A percentile compares a stretch with the other conserved stretches of the same genome.
Evolutionary conservation across 2,329 filamentous ascomycete species (phyloP).

Genomic region (Cladosporium phlei): DNA sequence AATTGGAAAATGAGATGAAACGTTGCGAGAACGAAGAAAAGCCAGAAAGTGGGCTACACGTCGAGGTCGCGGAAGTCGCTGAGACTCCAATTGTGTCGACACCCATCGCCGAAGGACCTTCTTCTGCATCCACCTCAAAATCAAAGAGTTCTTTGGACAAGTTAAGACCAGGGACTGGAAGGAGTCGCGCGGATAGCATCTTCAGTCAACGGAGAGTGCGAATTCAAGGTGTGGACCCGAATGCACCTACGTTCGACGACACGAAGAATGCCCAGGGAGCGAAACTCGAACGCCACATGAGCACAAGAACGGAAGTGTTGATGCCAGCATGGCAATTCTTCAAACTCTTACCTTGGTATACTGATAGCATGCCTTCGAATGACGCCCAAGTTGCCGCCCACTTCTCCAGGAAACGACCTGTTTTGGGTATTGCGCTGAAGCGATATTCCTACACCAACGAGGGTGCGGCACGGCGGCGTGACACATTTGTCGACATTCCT

Average conservation of each 20-base stretch:
- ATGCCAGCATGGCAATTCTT: slow-evolving; percentile 99
- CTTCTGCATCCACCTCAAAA: too few species aligned
- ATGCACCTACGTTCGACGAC: slow-evolving; percentile 34
- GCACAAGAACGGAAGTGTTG: slow-evolving; percentile 69
- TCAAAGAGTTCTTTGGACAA: slow-evolving; percentile 29
- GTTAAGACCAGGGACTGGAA: slow-evolving; percentile 32
- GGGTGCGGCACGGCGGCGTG: slow-evolving; percentile 65
- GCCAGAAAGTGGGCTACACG: slow-evolving; percentile 11
- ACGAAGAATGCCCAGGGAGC: slow-evolving; percentile 17
- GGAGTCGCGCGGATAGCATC: slow-evolving; percentile 45
- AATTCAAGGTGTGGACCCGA: slow-evolving; percentile 29
- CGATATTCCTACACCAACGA: slow-evolving; percentile 72
- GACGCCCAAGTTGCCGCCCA: slow-evolving; percentile 84
- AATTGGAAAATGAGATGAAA: slow-evolving; percentile 15
- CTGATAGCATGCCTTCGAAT: slow-evolving; percentile 57
- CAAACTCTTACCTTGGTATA: slow-evolving; percentile 89
- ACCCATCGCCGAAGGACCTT: slow-evolving; percentile 19
- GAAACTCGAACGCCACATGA: slow-evolving; percentile 30
- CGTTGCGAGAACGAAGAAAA: slow-evolving; percentile 27
- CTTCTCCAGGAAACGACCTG: slow-evolving; percentile 74
- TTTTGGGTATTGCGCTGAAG: slow-evolving; percentile 89
- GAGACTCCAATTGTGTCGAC: slow-evolving; percentile 27
- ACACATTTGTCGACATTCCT: slow-evolving; percentile 88
- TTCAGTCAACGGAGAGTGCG: slow-evolving; percentile 43
- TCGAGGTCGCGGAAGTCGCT: slow-evolving; percentile 28